Base-by-base conservation (phyloP, 139 green algal genomes). In the Micractinium conductrix region DNA sequence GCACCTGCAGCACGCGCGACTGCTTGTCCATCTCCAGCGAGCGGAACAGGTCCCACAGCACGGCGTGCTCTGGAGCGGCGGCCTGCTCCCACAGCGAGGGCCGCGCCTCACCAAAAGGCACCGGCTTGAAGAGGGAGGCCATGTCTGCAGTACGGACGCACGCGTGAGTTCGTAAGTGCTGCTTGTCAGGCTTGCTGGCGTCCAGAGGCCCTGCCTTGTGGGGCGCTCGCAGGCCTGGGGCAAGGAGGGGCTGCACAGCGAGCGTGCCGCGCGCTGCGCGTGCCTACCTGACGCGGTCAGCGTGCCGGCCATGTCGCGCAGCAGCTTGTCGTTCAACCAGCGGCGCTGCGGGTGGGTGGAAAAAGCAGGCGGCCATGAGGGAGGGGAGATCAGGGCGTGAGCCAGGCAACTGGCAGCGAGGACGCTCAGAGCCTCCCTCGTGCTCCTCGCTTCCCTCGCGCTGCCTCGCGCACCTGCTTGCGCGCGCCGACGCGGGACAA, bases 71-170 rank as follows among this genome's bases (percentile, higher is more conserved):
- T 8, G 62, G 76, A 55, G 58, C 38, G 38, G 76, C 78, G 6
- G 78, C 78, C 30, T 30, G 78, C 78, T 74, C 78, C 78, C 78
- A 74, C 78, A 83, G 62, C 22, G 33, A 62, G 12, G 87, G 43
- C 12, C 79, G 67, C 74, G 83, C 42, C 42, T 93, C 79, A 1
- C 91, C 91, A 80, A 93, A 93, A 26, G 91, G 91, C 44, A 84
- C 87, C 28, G 91, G 91, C 63, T 91, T 89, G 85, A 93, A 93
- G 9, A 93, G 79, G 7, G 69, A 78, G 33, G 89, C 87, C 85
- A 94, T 94, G 42, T 89, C 88, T 14, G n/a, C n/a, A n/a, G n/a
- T n/a, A n/a, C n/a, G n/a, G n/a, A n/a, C n/a, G n/a, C n/a, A n/a
- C n/a, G n/a, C n/a, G n/a, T n/a, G n/a, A n/a, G n/a, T n/a, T n/a